Percentiles rank a stretch among this genome's conserved stretches.
phyloP scores from a whole-genome alignment of 2,329 filamentous ascomycete genomes.

The Paecilomyces niveus region DNA sequence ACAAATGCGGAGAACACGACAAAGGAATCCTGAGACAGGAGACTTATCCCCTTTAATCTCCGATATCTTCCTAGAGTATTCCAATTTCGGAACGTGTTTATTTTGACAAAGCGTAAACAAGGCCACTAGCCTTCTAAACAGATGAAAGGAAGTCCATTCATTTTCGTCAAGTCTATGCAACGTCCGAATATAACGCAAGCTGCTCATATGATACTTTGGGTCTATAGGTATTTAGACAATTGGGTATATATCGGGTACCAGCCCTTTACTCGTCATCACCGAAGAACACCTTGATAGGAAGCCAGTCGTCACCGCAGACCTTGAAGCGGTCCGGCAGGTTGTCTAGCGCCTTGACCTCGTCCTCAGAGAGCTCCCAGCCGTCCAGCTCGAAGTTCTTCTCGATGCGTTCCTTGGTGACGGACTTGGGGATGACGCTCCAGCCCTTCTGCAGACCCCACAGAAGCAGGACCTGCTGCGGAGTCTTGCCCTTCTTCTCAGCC shows the following conservation, averaged over 20 bases:
- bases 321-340: constrained; percentile 70
- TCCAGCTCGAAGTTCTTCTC: constrained; percentile 69
- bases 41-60: background rate
- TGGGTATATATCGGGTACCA: constrained; percentile 11
- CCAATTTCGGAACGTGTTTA: too few species aligned
- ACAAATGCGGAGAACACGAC: background rate
- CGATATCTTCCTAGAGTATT: background rate
- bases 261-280: constrained; percentile 64
- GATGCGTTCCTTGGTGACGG: constrained; percentile 65
- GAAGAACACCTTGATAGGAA: constrained; percentile 71
- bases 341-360: constrained; percentile 64
- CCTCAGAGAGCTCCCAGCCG: constrained; percentile 64
- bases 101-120: background rate
- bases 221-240: constrained; percentile 7
- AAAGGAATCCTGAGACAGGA: background rate
- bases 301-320: constrained; percentile 67
- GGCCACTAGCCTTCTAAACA: background rate
- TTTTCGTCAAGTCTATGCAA: background rate
- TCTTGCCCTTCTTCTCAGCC: constrained; percentile 50
- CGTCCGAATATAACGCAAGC: background rate
- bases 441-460: constrained; percentile 76
- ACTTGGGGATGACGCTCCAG: constrained; percentile 81
- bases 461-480: constrained; percentile 47
- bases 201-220: constrained; percentile 9
- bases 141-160: background rate